Base-by-base conservation (phyloP, 306 rosid species). In the Acacia melanoxylon region DNA sequence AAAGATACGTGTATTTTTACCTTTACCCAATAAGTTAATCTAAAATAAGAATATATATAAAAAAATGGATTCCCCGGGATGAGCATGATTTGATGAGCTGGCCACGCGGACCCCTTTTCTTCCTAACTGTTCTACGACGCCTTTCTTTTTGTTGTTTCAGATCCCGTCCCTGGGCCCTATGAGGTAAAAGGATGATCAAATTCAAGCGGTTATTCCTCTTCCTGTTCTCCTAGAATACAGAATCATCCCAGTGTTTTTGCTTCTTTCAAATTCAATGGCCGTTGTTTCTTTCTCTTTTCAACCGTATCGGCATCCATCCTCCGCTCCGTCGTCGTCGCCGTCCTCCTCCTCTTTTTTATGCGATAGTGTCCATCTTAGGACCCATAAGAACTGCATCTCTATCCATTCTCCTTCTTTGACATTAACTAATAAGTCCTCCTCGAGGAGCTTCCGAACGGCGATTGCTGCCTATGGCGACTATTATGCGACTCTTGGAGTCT, bases 401-500 rank as follows among this genome's bases (percentile, higher is more conserved):
- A 78, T 87, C n/a, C 76, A 75, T 29, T 82, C 84, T 25, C 25
- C 76, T 45, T 22, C 80, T 66, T 56, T 87, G 62, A 75, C 83
- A 42, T 65, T 83, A 7, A 76, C 52, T 61, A 17, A 82, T 10
- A 88, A 81, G 74, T 12, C 69, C 85, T 82, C 83, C 16, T 5
- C 76, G n/a, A 84, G 88, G 71, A 92, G 97, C 59, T 83, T 78
- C 41, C 86, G 86, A 70, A 49, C 87, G 0, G 91, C 89, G 59
- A 59, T 88, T 59, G 68, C 90, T 51, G 96, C 98, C 78, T 93
- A 97, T 52, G 92, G 91, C 20, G 99, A 95, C 77, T 95, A 93
- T 77, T 95, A 95, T 74, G 20, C 91, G 37, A 93, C 97, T 89
- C 99, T 95, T 61, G 98, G 98, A 22, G 75, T 95, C 75, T 81